Evolutionary conservation across 768 basidiomycete species (phyloP).

Genomic region (Crepidotus variabilis): DNA sequence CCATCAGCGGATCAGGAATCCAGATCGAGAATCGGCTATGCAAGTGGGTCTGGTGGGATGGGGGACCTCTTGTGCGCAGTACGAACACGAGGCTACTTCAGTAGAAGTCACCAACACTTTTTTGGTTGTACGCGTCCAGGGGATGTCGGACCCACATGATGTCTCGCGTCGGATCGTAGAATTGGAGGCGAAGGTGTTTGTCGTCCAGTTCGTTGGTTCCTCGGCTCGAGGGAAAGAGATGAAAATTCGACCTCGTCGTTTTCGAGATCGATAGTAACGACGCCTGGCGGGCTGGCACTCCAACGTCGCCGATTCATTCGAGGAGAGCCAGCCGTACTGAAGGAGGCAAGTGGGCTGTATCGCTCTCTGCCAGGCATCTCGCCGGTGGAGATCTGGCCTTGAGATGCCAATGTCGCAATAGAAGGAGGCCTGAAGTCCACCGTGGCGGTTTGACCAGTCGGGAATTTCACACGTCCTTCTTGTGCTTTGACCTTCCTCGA

Average conservation of each 20-base stretch:
- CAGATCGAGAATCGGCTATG: neutral
- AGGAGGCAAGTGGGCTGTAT: neutral
- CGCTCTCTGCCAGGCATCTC: neutral
- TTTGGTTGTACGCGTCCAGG: neutral
- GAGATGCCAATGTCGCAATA: neutral
- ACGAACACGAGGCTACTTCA: neutral
- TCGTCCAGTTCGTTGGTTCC: neutral
- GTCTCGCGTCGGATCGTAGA: neutral
- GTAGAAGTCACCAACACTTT: neutral
- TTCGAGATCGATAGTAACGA: neutral
- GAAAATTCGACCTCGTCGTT: neutral
- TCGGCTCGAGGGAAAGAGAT: neutral
- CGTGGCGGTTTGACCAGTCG: neutral
- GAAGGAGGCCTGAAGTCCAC: neutral
- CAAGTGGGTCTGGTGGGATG: neutral
- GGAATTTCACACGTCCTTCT: neutral
- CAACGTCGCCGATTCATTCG: neutral
- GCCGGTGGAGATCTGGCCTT: neutral
- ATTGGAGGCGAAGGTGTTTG: neutral
- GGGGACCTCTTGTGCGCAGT: neutral
- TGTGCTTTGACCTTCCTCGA: neutral
- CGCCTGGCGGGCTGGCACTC: constrained; percentile 3
- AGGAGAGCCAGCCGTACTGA: neutral
- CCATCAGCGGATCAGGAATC: neutral
- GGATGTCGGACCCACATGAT: neutral